A percentile compares a stretch with the other conserved stretches of the same genome.
These are phyloP conservation scores for Podaxis mareebaensis DNA, from an alignment of 768 basidiomycete genomes.

Conservation along the genomic window DNA sequence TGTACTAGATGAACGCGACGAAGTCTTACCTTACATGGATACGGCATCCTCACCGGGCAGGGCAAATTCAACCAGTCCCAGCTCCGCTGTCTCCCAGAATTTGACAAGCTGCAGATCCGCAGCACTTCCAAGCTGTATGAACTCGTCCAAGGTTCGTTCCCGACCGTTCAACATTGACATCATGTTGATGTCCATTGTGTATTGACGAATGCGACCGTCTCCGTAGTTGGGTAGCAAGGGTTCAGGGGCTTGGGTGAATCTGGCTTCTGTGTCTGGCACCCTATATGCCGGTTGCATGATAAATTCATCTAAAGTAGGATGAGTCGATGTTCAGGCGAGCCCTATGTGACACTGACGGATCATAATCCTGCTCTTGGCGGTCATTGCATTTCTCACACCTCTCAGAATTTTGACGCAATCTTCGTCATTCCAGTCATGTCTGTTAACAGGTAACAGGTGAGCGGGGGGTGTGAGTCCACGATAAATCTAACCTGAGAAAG, in stretches of 20 bases:
- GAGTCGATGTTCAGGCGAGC: not conserved
- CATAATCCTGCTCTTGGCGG: slow-evolving; percentile 32
- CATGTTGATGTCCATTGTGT: slow-evolving; percentile 49
- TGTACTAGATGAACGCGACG: not conserved
- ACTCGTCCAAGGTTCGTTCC: slow-evolving; percentile 44
- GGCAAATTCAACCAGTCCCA: slow-evolving; percentile 29
- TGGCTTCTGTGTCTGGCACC: slow-evolving; percentile 5
- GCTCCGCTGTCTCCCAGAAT: slow-evolving; percentile 33
- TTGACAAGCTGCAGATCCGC: slow-evolving; percentile 33
- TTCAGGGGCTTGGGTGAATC: slow-evolving; percentile 34
- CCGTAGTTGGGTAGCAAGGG: slow-evolving; percentile 52
- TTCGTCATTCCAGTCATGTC: slow-evolving; percentile 44
- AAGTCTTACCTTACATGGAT: not conserved
- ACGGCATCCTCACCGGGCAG: not conserved
- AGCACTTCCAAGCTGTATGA: slow-evolving; percentile 33
- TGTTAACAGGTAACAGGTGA: slow-evolving; percentile 17
- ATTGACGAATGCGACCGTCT: slow-evolving; percentile 37
- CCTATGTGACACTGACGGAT: slow-evolving; percentile 30
- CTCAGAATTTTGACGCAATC: slow-evolving; percentile 36
- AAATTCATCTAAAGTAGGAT: slow-evolving; percentile 32
- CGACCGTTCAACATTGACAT: slow-evolving; percentile 40
- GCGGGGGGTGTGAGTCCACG: not conserved
- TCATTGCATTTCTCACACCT: slow-evolving; percentile 36
- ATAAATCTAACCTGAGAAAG: not conserved
- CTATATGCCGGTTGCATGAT: slow-evolving; percentile 32